Base-by-base conservation (phyloP, 2,329 filamentous ascomycete species). In the Cadophora gregata region DNA sequence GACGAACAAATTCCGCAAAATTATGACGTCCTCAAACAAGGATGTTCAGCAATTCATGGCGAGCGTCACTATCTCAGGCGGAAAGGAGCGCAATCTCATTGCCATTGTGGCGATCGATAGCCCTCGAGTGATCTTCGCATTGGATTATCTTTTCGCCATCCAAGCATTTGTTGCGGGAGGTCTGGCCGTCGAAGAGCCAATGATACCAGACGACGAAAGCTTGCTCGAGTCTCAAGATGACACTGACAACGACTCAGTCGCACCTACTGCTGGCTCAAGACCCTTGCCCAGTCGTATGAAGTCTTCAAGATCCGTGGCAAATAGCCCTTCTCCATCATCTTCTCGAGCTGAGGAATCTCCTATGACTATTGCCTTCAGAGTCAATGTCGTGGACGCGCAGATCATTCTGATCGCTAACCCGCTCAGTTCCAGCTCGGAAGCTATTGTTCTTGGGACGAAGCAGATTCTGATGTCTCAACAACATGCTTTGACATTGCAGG, bases 31-130 rank as follows among this genome's bases (percentile, higher is more conserved):
- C 64, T 93, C 94, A 75, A 98, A 97, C 79, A 95, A 93, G 73
- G 91, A 94, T 64, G 93, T 96, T 55, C 94, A 98, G 78, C 96
- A 99, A 74, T 94, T 99, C 75, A 99, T 99, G 96, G 96, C 96
- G 21, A 97, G 92, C 77, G 82, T 99, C 4, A 96, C 94, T 0
- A 96, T 99, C 79, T 93, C 94, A 0, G 92, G 93, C 19, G 93
- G 93, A 3, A 83, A 88, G 38, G 91, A 97, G 48, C 88, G 89
- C 67, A 92, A 89, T 76, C 80, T 98, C 64, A 96, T 98, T 74
- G 93, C 93, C 1, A 91, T 99, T 79, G 87, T 97, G 65, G 97
- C 94, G 0, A 89, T 99, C 68, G 96, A 99, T 75, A 99, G 96
- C 73, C 96, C 96, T 1, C 87, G 93, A 3, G 88, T 99, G 64